Conservation (phyloP, 768 basidiomycete genomes). For the Agrocybe praecox region DNA sequence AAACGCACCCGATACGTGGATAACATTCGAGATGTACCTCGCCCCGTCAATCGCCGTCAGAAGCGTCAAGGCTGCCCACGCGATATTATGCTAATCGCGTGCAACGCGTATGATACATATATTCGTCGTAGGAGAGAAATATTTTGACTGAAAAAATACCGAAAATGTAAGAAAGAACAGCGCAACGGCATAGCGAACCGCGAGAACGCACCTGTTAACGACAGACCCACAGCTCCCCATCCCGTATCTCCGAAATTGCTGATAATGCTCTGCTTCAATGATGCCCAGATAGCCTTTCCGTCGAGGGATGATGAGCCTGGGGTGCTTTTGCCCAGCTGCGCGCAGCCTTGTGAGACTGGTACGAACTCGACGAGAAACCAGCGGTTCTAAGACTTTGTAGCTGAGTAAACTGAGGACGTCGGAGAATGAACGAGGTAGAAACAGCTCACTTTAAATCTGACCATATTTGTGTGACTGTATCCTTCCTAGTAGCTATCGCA, state of each 20-base stretch:
- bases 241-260: constrained; percentile 82
- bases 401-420: constrained; percentile 8
- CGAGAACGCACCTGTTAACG: constrained; percentile 60
- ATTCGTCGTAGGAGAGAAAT: constrained; percentile 86
- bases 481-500: no score
- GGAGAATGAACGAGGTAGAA: neutral
- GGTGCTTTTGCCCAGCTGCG: no score
- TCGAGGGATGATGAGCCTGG: no score
- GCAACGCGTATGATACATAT: no score
- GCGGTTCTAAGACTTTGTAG: constrained; percentile 42
- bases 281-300: constrained; percentile 77
- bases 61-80: no score
- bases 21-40: no score
- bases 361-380: no score
- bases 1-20: no score
- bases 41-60: no score
- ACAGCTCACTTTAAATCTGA: constrained; percentile 63
- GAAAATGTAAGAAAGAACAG: neutral
- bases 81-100: no score
- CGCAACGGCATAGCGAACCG: neutral
- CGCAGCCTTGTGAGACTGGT: no score
- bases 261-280: constrained; percentile 70
- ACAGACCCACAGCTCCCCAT: constrained; percentile 79
- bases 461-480: no score
- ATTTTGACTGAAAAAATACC: constrained; percentile 87